Evolutionary conservation across 2,329 filamentous ascomycete species (phyloP).

Genomic region (Botryotinia globosa): DNA sequence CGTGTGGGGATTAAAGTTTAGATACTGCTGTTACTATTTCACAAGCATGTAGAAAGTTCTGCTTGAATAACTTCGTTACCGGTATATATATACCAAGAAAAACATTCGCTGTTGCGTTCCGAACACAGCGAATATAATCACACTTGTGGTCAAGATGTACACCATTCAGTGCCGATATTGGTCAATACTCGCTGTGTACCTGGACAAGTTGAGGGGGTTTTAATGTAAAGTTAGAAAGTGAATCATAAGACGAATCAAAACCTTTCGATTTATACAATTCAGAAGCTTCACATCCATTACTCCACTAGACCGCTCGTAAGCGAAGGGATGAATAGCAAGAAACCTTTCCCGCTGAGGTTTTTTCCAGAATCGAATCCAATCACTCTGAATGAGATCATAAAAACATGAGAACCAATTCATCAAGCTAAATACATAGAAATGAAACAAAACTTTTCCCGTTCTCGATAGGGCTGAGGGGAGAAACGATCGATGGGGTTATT

Average conservation of each 20-base stretch:
- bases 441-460: background rate
- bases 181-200: background rate
- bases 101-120: background rate
- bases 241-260: background rate
- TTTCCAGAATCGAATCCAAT: background rate
- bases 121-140: background rate
- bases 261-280: background rate
- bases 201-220: background rate
- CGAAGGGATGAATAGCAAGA: background rate
- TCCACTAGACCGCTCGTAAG: background rate
- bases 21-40: background rate
- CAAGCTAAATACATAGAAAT: background rate
- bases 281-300: background rate
- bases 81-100: background rate
- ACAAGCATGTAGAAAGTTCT: background rate
- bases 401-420: background rate
- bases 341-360: background rate
- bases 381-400: background rate
- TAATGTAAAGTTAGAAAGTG: background rate
- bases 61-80: background rate
- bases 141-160: background rate
- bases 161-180: background rate
- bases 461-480: background rate
- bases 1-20: background rate
- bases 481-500: background rate